Evolutionary conservation across 139 green algal species (phyloP).

Genomic region (Axilococcus clingmanii): DNA sequence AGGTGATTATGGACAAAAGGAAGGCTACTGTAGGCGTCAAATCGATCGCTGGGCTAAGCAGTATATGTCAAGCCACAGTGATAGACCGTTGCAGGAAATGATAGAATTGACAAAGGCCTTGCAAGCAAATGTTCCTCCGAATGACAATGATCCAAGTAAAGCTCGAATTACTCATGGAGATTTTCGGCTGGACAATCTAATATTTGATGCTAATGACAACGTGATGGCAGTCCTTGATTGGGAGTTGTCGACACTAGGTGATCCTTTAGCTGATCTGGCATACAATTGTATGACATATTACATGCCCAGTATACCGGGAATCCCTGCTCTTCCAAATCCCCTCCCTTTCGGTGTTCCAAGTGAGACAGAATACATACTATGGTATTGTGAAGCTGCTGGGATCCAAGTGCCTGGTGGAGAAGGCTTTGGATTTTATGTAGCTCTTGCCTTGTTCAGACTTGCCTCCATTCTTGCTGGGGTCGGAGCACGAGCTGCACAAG

Average conservation of each 20-base stretch:
- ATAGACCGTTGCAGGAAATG: slow-evolving; percentile 40
- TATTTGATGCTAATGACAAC: slow-evolving; percentile 38
- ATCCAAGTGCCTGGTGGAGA: slow-evolving; percentile 22
- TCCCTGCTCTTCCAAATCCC: slow-evolving; percentile 12
- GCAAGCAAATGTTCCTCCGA: slow-evolving; percentile 46
- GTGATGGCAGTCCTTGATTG: slow-evolving; percentile 90
- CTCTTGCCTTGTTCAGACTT: slow-evolving; percentile 80
- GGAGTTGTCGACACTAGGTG: slow-evolving; percentile 95
- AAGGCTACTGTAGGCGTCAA: slow-evolving; percentile 59
- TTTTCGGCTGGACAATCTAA: slow-evolving; percentile 92
- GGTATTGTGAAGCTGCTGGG: slow-evolving; percentile 56
- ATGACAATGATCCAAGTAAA: slow-evolving; percentile 27
- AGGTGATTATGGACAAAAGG: slow-evolving; percentile 44
- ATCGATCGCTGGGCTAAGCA: slow-evolving; percentile 61
- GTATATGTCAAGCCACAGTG: slow-evolving; percentile 45
- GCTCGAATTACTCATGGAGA: slow-evolving; percentile 74
- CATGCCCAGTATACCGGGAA: slow-evolving; percentile 22
- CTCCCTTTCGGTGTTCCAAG: slow-evolving; percentile 64
- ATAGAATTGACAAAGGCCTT: slow-evolving; percentile 63
- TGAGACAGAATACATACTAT: slow-evolving; percentile 61
- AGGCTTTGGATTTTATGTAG: slow-evolving; percentile 86
- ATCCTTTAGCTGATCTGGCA: slow-evolving; percentile 80
- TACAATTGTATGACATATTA: slow-evolving; percentile 90
- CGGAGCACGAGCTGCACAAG: slow-evolving; percentile 49
- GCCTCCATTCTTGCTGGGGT: slow-evolving; percentile 88